Evolutionary conservation across 169 alveolate genomes (phyloP), one percentile per base, ranked within the genome.

Genomic region (Perkinsus marinus): DNA sequence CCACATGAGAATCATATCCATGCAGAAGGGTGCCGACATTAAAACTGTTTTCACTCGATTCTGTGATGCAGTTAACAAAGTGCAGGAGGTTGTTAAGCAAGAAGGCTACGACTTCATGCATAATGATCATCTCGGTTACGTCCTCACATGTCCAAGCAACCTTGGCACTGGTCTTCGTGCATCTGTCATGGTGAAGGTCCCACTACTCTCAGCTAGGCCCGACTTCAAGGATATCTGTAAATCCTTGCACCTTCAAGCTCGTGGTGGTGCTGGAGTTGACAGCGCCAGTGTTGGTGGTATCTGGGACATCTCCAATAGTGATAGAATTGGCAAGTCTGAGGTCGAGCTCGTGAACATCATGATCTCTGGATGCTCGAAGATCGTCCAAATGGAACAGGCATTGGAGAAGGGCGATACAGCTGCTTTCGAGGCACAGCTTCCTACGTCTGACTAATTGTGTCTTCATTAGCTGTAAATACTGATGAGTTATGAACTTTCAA

Each of bases 141-240:
- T 94, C 22, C 91, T 94, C 36, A 68, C 94, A 5, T 94, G 95
- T 68, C 95, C 95, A 37, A 91, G 94, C 36, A 94, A 94, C 68
- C 90, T 94, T 3, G 96, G 96, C 26, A 93, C 95, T n/a, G 96
- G 93, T 13, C 43, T 94, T 36, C 93, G 96, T 79, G 95, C 95
- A 38, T 91, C 94, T 41, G 95, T 94, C 0, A 93, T 92, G 68
- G 92, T 94, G 22, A 90, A 90, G 39, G 89, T 90, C 57, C 95
- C 93, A 17, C 93, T 68, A 34, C 90, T 91, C 43, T 69, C 90
- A 13, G 90, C 90, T 13, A 38, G 39, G 39, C 90, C 90, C 9
- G 90, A 69, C 17, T 91, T 91, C 90, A 39, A 34, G 22, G 69
- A 39, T 22, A 39, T 39, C 89, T 91, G 89, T 34, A 91, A 91